These are phyloP conservation scores for Calcarisporium arbuscula DNA, from an alignment of 2,329 filamentous ascomycete species.

Conservation along the genomic window DNA sequence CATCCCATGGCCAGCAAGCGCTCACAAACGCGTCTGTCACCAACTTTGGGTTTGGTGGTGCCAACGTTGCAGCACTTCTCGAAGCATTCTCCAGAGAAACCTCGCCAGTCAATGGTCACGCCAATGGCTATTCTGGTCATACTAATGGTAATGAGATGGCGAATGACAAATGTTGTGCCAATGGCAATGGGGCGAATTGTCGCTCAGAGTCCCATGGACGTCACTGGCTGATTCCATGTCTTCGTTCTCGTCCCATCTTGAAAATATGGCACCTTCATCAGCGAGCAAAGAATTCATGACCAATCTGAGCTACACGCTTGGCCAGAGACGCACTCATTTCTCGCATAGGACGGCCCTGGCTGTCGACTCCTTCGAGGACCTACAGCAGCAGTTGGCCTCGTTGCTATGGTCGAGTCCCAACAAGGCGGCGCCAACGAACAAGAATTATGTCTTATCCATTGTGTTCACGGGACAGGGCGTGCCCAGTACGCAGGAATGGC, in stretches of 20 bases:
- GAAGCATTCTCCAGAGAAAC: background rate
- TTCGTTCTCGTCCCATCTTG: slow-evolving; percentile 16
- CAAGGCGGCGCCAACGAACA: background rate
- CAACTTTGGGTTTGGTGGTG: slow-evolving; percentile 20
- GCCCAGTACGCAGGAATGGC: slow-evolving; percentile 22
- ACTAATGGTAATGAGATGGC: too few relatives aligned
- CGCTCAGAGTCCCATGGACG: too few relatives aligned
- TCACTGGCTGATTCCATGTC: slow-evolving; percentile 1
- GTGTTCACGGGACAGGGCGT: slow-evolving; percentile 29
- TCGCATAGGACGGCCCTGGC: slow-evolving; percentile 12
- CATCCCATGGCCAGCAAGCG: slow-evolving; percentile 14
- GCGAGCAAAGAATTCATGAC: slow-evolving; percentile 6
- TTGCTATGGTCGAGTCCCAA: background rate
- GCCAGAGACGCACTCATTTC: slow-evolving; percentile 19
- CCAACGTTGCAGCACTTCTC: slow-evolving; percentile 15
- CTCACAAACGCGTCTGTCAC: slow-evolving; percentile 15
- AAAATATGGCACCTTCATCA: slow-evolving; percentile 1
- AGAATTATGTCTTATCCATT: slow-evolving; percentile 9
- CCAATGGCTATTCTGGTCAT: background rate
- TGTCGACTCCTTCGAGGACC: slow-evolving; percentile 1
- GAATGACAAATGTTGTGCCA: too few relatives aligned
- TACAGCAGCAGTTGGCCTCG: slow-evolving; percentile 8
- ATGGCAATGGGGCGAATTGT: too few relatives aligned
- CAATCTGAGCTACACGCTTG: slow-evolving; percentile 20
- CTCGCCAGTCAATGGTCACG: background rate